Evolutionary conservation across 495 filamentous ascomycete genomes (phyloP).

Genomic region (Penicillium verhagenii): DNA sequence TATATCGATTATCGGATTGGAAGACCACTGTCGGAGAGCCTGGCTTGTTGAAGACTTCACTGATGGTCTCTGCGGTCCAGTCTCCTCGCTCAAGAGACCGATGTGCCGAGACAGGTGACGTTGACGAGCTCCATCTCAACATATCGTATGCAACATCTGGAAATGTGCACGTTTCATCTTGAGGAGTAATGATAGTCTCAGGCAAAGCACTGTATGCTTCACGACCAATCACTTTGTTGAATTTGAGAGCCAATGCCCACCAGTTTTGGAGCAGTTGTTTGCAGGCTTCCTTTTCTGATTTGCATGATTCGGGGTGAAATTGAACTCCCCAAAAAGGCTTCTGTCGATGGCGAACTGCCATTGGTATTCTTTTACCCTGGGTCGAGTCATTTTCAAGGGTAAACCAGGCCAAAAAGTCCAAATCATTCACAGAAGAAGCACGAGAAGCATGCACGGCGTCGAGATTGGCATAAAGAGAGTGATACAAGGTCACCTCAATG

Average conservation of each 20-base stretch:
- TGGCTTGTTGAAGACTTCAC: slow-evolving; percentile 36
- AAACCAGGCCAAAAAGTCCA: slow-evolving; percentile 42
- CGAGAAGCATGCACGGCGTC: slow-evolving; percentile 15
- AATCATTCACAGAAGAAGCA: slow-evolving; percentile 6
- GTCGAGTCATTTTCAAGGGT: slow-evolving; percentile 17
- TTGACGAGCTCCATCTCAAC: slow-evolving; percentile 36
- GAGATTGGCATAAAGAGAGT: slow-evolving; percentile 70
- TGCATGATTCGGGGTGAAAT: slow-evolving; percentile 93
- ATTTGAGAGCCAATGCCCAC: slow-evolving; percentile 54
- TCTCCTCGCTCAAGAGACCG: slow-evolving; percentile 22
- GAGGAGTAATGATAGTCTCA: slow-evolving; percentile 23
- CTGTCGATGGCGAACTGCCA: slow-evolving; percentile 66
- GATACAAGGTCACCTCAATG: slow-evolving; percentile 79
- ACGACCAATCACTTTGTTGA: slow-evolving; percentile 40
- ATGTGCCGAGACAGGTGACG: slow-evolving; percentile 26
- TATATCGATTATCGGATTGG: slow-evolving; percentile 43
- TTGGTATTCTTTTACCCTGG: slow-evolving; percentile 54
- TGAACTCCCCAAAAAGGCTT: slow-evolving; percentile 91
- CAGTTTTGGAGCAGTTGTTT: slow-evolving; percentile 69
- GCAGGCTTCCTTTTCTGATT: slow-evolving; percentile 68
- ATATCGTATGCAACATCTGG: slow-evolving; percentile 35
- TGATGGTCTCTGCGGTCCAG: slow-evolving; percentile 34
- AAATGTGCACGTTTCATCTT: slow-evolving; percentile 22
- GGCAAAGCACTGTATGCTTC: slow-evolving; percentile 27
- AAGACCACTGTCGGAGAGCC: slow-evolving; percentile 41